Conservation (phyloP, 2,329 filamentous ascomycete genomes). For the Volutella citrinella region DNA sequence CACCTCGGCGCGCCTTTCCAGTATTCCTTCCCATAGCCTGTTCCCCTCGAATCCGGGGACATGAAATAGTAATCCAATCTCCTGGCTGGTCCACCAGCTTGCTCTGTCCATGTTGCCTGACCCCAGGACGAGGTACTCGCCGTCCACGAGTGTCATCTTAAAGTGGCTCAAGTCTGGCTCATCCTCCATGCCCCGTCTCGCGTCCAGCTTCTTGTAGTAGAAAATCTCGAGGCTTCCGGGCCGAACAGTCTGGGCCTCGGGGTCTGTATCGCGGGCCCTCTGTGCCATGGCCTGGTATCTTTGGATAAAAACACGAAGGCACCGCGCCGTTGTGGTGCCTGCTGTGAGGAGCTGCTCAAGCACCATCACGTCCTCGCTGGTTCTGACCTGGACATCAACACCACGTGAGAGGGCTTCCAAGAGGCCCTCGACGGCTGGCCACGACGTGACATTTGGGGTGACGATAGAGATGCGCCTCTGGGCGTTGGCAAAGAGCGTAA, state of each 20-base stretch:
- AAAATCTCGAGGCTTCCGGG: conserved; percentile 54
- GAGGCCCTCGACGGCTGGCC: conserved; percentile 60
- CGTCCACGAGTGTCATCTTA: conserved; percentile 74
- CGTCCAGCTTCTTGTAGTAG: conserved; percentile 50
- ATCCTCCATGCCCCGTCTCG: conserved; percentile 29
- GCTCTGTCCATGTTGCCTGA: conserved; percentile 84
- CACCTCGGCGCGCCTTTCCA: conserved; percentile 34
- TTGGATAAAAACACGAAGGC: conserved; percentile 57
- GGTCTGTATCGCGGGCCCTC: conserved; percentile 17
- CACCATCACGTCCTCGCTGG: conserved; percentile 68
- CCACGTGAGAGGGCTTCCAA: conserved; percentile 61
- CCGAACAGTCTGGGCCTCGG: conserved; percentile 40
- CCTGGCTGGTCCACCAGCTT: conserved; percentile 84
- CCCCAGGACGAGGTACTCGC: conserved; percentile 64
- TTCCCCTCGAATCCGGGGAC: conserved; percentile 36
- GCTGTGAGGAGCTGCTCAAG: conserved; percentile 79
- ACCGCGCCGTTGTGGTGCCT: conserved; percentile 68
- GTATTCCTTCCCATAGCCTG: conserved; percentile 37
- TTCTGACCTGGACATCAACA: conserved; percentile 65
- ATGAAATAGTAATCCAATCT: conserved; percentile 65
- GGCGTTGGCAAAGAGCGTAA: conserved; percentile 59
- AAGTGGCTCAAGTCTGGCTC: conserved; percentile 74
- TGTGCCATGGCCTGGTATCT: conserved; percentile 42
- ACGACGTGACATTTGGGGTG: conserved; percentile 74
- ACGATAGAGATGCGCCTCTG: conserved; percentile 62